phyloP scores from a whole-genome alignment of 306 rosid genomes.

The Cyclanthera cordifolia region DNA sequence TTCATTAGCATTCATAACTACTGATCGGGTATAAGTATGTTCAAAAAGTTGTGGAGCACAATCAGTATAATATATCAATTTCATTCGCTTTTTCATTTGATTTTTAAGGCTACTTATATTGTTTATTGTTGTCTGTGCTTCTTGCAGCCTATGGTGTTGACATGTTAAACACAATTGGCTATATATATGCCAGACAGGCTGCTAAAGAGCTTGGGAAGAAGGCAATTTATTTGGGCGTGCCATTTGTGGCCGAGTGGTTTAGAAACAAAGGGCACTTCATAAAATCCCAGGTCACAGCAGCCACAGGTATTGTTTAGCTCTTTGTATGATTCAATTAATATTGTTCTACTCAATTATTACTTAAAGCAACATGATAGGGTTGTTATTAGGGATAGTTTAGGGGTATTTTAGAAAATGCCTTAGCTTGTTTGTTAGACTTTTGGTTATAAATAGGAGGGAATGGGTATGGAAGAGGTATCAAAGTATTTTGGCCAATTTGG shows the following conservation, averaged over 20 bases:
- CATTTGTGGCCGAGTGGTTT: slow-evolving; percentile 96
- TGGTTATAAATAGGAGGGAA: too few relatives aligned
- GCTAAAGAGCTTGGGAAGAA: slow-evolving; percentile 97
- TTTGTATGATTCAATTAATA: background rate
- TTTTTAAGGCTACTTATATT: background rate
- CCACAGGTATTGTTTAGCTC: slow-evolving; percentile 46
- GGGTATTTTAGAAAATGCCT: too few relatives aligned
- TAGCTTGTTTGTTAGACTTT: too few relatives aligned
- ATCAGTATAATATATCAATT: background rate
- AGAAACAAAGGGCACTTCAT: slow-evolving; percentile 96
- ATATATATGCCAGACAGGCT: slow-evolving; percentile 87
- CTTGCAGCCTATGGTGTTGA: slow-evolving; percentile 79
- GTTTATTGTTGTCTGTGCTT: background rate
- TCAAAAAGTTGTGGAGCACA: background rate
- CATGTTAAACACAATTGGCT: slow-evolving; percentile 94
- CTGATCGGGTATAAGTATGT: background rate
- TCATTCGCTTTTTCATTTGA: background rate
- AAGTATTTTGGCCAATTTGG: too few relatives aligned
- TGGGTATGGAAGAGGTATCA: too few relatives aligned
- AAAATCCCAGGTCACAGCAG: slow-evolving; percentile 97
- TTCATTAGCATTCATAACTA: too few relatives aligned
- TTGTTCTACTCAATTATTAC: slow-evolving; percentile 1
- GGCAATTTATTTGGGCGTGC: slow-evolving; percentile 89
- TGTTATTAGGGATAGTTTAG: too few relatives aligned
- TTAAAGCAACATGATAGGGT: background rate